Evolutionary conservation across 1,284 basidiomycete species (phyloP).

Genomic region (Testicularia cyperi): DNA sequence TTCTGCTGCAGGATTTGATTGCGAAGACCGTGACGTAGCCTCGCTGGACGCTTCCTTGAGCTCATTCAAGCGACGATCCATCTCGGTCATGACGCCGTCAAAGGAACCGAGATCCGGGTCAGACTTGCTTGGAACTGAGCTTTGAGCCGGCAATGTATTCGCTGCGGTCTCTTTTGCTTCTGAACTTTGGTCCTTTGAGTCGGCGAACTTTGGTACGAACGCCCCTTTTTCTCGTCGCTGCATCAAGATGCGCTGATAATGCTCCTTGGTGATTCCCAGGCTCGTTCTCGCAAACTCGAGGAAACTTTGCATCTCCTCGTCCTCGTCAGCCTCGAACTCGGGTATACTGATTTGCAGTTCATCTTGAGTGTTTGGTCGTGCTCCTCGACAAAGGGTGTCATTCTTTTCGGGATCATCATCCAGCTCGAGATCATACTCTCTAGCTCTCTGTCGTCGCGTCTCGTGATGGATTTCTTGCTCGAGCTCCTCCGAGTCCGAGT

Average conservation of each 20-base stretch:
- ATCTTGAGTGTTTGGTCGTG: too few relatives aligned
- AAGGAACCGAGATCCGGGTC: constrained; percentile 15
- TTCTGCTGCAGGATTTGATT: too few relatives aligned
- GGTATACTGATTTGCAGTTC: too few relatives aligned
- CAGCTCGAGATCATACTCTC: constrained; percentile 22
- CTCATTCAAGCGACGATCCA: constrained; percentile 14
- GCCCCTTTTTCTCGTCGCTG: constrained; percentile 21
- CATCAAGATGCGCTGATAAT: constrained; percentile 35
- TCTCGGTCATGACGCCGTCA: constrained; percentile 27
- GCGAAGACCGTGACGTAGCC: background rate
- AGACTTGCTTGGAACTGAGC: too few relatives aligned
- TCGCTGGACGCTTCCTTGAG: background rate
- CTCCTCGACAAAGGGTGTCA: background rate
- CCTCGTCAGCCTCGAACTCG: constrained; percentile 15
- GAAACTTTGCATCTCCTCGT: constrained; percentile 31
- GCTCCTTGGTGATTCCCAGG: constrained; percentile 35
- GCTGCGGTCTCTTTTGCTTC: background rate
- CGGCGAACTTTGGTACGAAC: constrained; percentile 15
- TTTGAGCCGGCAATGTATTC: background rate
- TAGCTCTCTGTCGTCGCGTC: constrained; percentile 6
- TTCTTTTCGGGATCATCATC: constrained; percentile 5
- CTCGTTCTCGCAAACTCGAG: constrained; percentile 41
- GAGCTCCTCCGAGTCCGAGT: constrained; percentile 28
- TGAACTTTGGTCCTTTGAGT: background rate
- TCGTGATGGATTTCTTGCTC: constrained; percentile 25